Evolutionary conservation across 257 asterid genomes (phyloP), one percentile per base, ranked within the genome.

Genomic region (Schizonepeta tenuifolia): DNA sequence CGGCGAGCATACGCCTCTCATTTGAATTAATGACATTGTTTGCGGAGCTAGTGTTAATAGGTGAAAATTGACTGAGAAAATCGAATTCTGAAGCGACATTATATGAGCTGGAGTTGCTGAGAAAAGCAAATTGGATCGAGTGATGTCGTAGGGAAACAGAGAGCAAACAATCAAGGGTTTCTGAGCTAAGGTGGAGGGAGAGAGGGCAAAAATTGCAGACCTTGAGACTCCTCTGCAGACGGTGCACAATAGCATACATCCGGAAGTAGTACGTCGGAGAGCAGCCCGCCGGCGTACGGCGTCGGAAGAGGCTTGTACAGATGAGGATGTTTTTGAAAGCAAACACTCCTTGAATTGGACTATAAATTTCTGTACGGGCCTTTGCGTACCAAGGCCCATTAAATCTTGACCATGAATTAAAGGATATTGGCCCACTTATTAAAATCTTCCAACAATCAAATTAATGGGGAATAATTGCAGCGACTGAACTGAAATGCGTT

Each of bases 1-100:
- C 72, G 9, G 81, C 75, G 40, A 94, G 76, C 77, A 67, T 82
- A 43, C 95, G 96, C 84, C 90, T 88, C 86, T 89, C 97, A 54
- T 89, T 82, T 11, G 96, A 82, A 79, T 81, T 88, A 61, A 89
- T 79, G 53, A 78, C 81, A 62, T 63, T 15, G 66, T 70, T 58
- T 33, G 67, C 12, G 7, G 88, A 31, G 57, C 53, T 66, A 64
- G 63, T 67, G 51, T 66, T 61, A 24, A 78, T 70, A 24, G 97
- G 96, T 11, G 86, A 82, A 85, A 94, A 87, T 50, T 89, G 97
- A 7, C 73, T 75, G 7, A 94, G 87, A 78, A 81, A 89, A 80
- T 89, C 97, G 68, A 82, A 80, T 8, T 71, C 75, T 0, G 77
- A 20, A 59, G 77, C 59, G 55, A 18, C 59, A 2, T 35, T 53